Conservation (phyloP, 305 asterid genomes). For the Solanum aculeatissimum region DNA sequence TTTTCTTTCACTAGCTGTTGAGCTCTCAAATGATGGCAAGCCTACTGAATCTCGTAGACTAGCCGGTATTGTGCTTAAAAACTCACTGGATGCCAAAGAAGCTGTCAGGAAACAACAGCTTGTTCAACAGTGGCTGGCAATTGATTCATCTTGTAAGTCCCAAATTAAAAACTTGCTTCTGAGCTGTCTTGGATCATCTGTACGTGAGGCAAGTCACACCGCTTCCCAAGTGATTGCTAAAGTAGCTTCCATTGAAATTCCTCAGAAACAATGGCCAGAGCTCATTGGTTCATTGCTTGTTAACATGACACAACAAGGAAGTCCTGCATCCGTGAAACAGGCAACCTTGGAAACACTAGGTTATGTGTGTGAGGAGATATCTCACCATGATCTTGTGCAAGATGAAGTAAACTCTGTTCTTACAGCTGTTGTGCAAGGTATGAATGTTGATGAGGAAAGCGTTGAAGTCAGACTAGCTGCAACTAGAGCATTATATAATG, state of each 20-base stretch:
- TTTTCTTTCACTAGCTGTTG: constrained; percentile 59
- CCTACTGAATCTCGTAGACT: constrained; percentile 82
- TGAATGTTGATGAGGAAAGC: constrained; percentile 53
- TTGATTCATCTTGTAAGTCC: constrained; percentile 48
- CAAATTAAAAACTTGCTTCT: constrained; percentile 61
- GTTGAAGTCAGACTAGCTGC: constrained; percentile 80
- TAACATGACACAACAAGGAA: constrained; percentile 59
- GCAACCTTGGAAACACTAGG: constrained; percentile 91
- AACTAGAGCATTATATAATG: constrained; percentile 62
- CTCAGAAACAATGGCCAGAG: constrained; percentile 86
- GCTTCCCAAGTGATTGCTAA: constrained; percentile 89
- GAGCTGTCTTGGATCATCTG: constrained; percentile 57
- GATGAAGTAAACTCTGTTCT: constrained; percentile 75
- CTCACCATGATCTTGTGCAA: constrained; percentile 62
- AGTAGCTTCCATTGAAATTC: constrained; percentile 79
- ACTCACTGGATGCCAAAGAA: constrained; percentile 82
- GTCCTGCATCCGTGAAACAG: constrained; percentile 54
- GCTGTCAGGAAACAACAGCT: constrained; percentile 46
- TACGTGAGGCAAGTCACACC: constrained; percentile 64
- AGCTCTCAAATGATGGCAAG: constrained; percentile 66
- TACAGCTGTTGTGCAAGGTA: constrained; percentile 90
- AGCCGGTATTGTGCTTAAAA: constrained; percentile 85
- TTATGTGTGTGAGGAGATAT: constrained; percentile 84
- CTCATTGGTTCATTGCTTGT: constrained; percentile 53
- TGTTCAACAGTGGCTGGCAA: constrained; percentile 55